Conservation (phyloP, 2,329 filamentous ascomycete species). For the Alternaria sp. region DNA sequence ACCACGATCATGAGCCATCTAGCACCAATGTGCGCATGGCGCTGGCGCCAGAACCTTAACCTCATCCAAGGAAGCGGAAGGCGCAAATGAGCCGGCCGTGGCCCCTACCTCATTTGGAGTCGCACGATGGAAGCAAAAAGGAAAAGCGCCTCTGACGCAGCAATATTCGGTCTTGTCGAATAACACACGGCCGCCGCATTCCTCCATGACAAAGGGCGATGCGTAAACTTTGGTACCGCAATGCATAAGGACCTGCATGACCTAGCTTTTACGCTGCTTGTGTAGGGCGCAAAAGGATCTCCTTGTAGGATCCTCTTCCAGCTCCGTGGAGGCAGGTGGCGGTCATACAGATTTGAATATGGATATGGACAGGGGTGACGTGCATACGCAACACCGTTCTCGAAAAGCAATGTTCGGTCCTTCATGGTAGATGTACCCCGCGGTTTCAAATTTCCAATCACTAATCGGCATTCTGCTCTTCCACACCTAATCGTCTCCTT, state of each 20-base stretch:
- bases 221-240: conserved; percentile 15
- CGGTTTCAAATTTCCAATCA: background rate
- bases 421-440: background rate
- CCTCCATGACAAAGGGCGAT: conserved; percentile 19
- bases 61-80: conserved; percentile 10
- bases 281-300: conserved; percentile 6
- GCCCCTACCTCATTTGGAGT: conserved; percentile 20
- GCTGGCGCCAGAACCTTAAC: conserved; percentile 24
- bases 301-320: conserved; percentile 3
- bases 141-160: conserved; percentile 21
- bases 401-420: conserved; percentile 10
- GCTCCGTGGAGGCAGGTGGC: conserved; percentile 9
- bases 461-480: background rate
- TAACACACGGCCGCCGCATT: conserved; percentile 20
- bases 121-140: conserved; percentile 17
- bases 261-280: conserved; percentile 5
- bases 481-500: background rate
- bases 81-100: conserved; percentile 10
- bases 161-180: conserved; percentile 23
- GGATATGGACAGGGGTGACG: conserved; percentile 1
- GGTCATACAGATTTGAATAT: conserved; percentile 3
- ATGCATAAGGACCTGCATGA: background rate
- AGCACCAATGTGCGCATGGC: conserved; percentile 20
- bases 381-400: conserved; percentile 10
- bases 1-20: conserved; percentile 5